Evolutionary conservation across 1,284 basidiomycete genomes (phyloP).

Genomic region (Uromyces viciae-fabae): DNA sequence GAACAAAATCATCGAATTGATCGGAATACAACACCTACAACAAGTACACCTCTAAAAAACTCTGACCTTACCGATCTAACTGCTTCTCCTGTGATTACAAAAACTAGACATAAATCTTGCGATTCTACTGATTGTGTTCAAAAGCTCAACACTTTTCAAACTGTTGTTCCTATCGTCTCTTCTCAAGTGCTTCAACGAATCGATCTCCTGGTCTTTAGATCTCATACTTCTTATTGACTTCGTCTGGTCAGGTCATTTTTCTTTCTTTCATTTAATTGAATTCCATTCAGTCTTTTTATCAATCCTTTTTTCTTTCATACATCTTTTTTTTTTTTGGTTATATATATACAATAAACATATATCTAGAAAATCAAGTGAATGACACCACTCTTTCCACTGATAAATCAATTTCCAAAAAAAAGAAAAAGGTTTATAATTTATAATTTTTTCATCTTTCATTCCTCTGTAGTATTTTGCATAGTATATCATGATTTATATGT

Average conservation of each 20-base stretch:
- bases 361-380: too few species aligned
- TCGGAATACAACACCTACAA: not conserved
- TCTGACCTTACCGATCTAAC: not conserved
- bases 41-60: not conserved
- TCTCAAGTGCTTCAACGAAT: constrained; percentile 6
- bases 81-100: not conserved
- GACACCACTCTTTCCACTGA: too few species aligned
- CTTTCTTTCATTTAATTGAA: not conserved
- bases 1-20: not conserved
- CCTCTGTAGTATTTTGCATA: too few species aligned
- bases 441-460: too few species aligned
- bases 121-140: too few species aligned
- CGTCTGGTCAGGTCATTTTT: too few species aligned
- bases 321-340: not conserved
- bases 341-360: too few species aligned
- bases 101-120: not conserved
- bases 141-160: too few species aligned
- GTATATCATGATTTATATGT: too few species aligned
- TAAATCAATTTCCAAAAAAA: too few species aligned
- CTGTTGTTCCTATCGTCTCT: not conserved
- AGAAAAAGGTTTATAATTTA: too few species aligned
- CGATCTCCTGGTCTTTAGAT: not conserved
- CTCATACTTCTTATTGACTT: not conserved
- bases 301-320: not conserved
- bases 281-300: not conserved